Conservation (phyloP, 1,139 yeast species). For the Kluyveromyces sp. region DNA sequence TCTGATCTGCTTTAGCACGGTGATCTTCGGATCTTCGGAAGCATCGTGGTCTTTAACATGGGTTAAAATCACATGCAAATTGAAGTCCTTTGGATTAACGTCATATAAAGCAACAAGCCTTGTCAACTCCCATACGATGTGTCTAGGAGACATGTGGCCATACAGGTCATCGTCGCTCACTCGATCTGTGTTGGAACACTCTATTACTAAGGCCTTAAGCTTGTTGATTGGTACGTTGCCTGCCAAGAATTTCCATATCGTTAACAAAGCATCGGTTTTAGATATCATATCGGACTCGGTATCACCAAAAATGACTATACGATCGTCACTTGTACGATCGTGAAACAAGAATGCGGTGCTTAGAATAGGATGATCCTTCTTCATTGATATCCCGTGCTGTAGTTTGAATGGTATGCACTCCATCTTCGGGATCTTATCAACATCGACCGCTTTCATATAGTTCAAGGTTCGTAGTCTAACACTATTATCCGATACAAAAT, state of each 20-base stretch:
- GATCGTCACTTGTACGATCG: conserved; percentile 32
- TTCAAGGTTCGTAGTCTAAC: conserved; percentile 11
- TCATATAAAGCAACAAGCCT: conserved; percentile 30
- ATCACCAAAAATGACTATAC: conserved; percentile 67
- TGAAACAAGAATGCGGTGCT: conserved; percentile 50
- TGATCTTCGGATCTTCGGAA: conserved; percentile 46
- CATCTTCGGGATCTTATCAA: conserved; percentile 17
- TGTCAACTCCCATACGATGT: conserved; percentile 51
- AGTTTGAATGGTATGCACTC: conserved; percentile 18
- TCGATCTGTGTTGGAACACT: conserved; percentile 61
- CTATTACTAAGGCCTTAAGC: conserved; percentile 57
- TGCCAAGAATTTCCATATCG: conserved; percentile 54
- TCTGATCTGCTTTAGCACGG: conserved; percentile 43
- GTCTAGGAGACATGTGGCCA: conserved; percentile 73
- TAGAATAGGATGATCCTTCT: conserved; percentile 21
- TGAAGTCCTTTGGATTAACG: conserved; percentile 10
- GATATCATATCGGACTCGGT: conserved; percentile 61
- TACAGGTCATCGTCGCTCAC: conserved; percentile 44
- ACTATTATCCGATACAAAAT: conserved; percentile 7
- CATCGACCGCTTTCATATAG: conserved; percentile 1
- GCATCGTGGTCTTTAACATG: conserved; percentile 61
- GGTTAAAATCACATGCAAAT: conserved; percentile 51
- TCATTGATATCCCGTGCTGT: conserved; percentile 33
- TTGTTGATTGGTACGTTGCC: conserved; percentile 36
- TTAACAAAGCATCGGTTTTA: conserved; percentile 36